phyloP scores from a whole-genome alignment of 192 early-diverging fungal species.

The Geosiphon pyriformis region DNA sequence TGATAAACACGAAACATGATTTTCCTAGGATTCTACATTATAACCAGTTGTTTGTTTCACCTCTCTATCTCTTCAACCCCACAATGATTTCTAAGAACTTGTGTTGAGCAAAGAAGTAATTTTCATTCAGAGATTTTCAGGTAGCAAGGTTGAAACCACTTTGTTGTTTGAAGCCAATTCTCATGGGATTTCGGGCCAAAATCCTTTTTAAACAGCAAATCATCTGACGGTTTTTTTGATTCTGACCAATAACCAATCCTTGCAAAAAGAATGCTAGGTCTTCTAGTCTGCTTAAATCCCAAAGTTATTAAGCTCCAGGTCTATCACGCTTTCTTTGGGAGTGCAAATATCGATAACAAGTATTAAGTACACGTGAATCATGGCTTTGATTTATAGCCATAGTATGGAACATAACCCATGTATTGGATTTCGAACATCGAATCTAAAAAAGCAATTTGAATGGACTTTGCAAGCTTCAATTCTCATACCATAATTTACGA shows the following conservation, averaged over 20 bases:
- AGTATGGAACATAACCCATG: constrained; percentile 39
- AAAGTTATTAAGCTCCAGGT: neutral
- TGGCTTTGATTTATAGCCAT: constrained; percentile 28
- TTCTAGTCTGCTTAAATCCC: neutral
- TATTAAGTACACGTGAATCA: constrained; percentile 31
- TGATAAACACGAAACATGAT: too few relatives aligned
- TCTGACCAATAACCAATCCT: neutral
- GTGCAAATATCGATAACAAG: constrained; percentile 33
- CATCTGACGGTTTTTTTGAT: too few relatives aligned
- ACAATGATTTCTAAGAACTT: too few relatives aligned
- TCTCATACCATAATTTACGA: constrained; percentile 20
- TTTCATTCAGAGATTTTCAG: too few relatives aligned
- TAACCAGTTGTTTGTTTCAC: too few relatives aligned
- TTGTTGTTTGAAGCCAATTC: too few relatives aligned
- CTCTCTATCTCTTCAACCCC: too few relatives aligned
- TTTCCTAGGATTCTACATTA: too few relatives aligned
- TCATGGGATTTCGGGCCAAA: too few relatives aligned
- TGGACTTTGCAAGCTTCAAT: constrained; percentile 8
- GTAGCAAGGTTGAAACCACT: too few relatives aligned
- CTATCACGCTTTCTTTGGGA: neutral
- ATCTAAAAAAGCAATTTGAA: constrained; percentile 14
- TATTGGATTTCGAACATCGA: constrained; percentile 30
- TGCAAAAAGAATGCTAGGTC: neutral
- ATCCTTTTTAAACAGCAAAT: too few relatives aligned
- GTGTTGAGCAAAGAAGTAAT: too few relatives aligned